phyloP scores from a whole-genome alignment of 495 filamentous ascomycete genomes.

The Parachaetomium inaequale region DNA sequence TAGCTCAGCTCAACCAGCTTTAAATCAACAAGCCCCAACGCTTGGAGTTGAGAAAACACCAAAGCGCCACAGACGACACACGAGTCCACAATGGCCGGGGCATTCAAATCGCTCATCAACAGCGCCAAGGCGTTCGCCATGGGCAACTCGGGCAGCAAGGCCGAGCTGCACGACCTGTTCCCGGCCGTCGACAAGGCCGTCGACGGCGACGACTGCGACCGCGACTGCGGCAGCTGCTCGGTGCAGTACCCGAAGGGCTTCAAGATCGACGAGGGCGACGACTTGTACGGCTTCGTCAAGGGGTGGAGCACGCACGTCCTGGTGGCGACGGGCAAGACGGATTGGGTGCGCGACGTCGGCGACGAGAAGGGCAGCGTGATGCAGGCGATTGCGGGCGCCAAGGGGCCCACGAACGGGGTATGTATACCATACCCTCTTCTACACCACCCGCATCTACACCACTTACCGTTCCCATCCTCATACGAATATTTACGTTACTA shows the following conservation, averaged over 20 bases:
- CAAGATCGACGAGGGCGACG: constrained; percentile 71
- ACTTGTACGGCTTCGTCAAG: constrained; percentile 82
- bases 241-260: constrained; percentile 67
- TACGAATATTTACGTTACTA: background rate
- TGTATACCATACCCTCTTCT: constrained; percentile 19
- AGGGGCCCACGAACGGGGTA: constrained; percentile 70
- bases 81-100: constrained; percentile 14
- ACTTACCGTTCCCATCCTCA: background rate
- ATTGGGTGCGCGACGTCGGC: constrained; percentile 87
- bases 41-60: too few species aligned
- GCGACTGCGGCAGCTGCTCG: constrained; percentile 82
- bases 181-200: constrained; percentile 60
- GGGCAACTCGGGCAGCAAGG: constrained; percentile 67
- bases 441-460: background rate
- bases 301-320: constrained; percentile 87
- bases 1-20: too few species aligned
- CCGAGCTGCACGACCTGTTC: constrained; percentile 57
- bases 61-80: background rate
- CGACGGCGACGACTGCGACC: constrained; percentile 88
- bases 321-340: constrained; percentile 90
- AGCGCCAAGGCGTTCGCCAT: constrained; percentile 49
- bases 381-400: constrained; percentile 72
- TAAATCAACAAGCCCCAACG: too few species aligned
- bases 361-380: constrained; percentile 93
- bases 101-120: constrained; percentile 42